Evolutionary conservation across 805 yeast genomes (phyloP).

Genomic region (Candida germanica): DNA sequence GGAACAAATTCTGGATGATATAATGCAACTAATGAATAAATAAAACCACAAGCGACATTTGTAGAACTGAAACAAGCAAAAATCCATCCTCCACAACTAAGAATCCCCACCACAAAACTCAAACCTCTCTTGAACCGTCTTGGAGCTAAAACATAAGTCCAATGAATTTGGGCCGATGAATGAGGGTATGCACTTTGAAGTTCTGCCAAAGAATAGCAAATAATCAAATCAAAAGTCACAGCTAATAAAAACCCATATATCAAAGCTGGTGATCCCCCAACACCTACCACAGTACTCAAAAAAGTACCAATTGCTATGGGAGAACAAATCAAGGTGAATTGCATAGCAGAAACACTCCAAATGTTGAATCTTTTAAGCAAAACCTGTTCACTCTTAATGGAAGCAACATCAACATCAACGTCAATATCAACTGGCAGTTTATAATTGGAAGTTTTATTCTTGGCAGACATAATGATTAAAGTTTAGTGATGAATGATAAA

Average conservation of each 20-base stretch:
- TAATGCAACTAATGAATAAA: conserved; percentile 15
- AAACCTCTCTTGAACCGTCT: conserved; percentile 18
- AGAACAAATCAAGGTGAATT: conserved; percentile 19
- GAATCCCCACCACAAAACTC: conserved; percentile 28
- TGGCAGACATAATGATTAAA: neutral
- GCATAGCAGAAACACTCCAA: conserved; percentile 16
- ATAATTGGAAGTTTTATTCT: neutral
- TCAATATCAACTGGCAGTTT: neutral
- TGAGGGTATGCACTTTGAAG: conserved; percentile 32
- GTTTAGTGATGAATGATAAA: neutral
- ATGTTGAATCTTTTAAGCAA: conserved; percentile 16
- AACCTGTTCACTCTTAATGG: neutral
- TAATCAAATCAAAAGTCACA: conserved; percentile 15
- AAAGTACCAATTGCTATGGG: conserved; percentile 21
- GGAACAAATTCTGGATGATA: conserved; percentile 18
- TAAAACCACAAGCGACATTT: conserved; percentile 15
- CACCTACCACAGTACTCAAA: conserved; percentile 19
- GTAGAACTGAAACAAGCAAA: conserved; percentile 20
- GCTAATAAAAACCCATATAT: conserved; percentile 20
- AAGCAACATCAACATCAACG: neutral
- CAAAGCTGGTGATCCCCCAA: conserved; percentile 21
- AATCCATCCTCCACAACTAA: conserved; percentile 24
- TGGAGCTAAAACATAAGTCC: conserved; percentile 31
- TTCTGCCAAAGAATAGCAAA: conserved; percentile 23
- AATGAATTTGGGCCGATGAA: conserved; percentile 31